Conservation (phyloP, 805 yeast species). For the Helenozyma baotianmanensis region DNA sequence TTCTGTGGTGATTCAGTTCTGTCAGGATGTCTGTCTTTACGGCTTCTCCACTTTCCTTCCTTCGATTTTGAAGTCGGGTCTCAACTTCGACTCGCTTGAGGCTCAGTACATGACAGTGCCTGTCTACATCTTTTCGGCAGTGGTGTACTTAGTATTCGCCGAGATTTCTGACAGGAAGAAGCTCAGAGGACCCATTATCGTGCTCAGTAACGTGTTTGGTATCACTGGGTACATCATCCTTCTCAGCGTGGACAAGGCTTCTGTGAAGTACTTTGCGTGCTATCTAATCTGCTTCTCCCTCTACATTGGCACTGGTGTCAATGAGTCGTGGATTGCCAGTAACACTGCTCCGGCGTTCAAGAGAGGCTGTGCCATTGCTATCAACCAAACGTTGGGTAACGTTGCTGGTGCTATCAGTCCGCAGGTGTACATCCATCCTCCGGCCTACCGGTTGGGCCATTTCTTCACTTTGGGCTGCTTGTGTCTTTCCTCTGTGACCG, state of each 20-base stretch:
- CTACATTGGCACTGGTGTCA: constrained; percentile 35
- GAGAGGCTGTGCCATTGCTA: constrained; percentile 39
- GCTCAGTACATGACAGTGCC: constrained; percentile 3
- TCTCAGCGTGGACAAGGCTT: constrained; percentile 21
- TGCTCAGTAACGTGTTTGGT: constrained; percentile 20
- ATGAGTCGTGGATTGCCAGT: constrained; percentile 40
- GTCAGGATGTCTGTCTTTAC: constrained; percentile 38
- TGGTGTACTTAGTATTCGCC: constrained; percentile 19
- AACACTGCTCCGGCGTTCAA: constrained; percentile 40
- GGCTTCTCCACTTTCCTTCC: constrained; percentile 42
- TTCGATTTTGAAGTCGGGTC: constrained; percentile 27
- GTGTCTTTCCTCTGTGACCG: not conserved
- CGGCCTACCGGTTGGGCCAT: constrained; percentile 34
- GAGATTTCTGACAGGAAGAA: constrained; percentile 21
- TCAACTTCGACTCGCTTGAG: constrained; percentile 19
- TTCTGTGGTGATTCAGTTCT: constrained; percentile 39
- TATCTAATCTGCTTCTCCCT: constrained; percentile 32
- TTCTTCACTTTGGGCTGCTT: constrained; percentile 35
- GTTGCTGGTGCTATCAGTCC: constrained; percentile 42
- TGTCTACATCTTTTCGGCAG: constrained; percentile 22
- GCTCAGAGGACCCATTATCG: constrained; percentile 29
- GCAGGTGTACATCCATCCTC: constrained; percentile 38
- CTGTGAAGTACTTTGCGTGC: constrained; percentile 34
- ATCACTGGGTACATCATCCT: constrained; percentile 30
- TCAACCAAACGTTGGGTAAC: constrained; percentile 43